Percentiles rank a stretch among this genome's conserved stretches.
Conservation (phyloP, 1,139 yeast genomes). For the Scheffersomyces illinoinensis region DNA sequence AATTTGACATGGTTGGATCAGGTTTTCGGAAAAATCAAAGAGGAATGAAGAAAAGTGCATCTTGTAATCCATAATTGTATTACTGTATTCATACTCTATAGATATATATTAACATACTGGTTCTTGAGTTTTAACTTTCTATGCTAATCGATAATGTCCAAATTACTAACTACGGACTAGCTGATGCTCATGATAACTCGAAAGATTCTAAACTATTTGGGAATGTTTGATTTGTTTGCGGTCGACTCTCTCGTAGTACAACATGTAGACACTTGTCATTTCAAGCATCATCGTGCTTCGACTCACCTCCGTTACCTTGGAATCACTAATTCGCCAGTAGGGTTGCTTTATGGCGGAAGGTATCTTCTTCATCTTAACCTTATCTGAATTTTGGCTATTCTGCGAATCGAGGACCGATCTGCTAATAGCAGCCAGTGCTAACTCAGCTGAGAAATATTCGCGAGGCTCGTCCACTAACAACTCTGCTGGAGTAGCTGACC, state of each 20-base stretch:
- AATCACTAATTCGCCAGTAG: constrained; percentile 88
- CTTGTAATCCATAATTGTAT: too few species aligned
- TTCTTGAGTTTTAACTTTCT: neutral
- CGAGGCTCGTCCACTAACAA: constrained; percentile 31
- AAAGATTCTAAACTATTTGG: neutral
- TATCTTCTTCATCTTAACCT: constrained; percentile 50
- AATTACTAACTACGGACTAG: neutral
- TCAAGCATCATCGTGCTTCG: constrained; percentile 63
- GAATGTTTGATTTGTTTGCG: constrained; percentile 16
- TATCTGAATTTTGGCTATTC: constrained; percentile 8
- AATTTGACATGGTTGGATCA: too few species aligned
- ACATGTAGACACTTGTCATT: constrained; percentile 74
- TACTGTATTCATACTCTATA: too few species aligned
- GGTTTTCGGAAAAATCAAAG: too few species aligned
- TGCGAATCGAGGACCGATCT: constrained; percentile 3
- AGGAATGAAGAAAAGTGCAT: neutral
- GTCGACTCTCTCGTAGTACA: constrained; percentile 70
- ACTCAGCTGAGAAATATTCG: constrained; percentile 15
- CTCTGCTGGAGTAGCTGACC: constrained; percentile 47
- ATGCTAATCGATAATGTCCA: neutral
- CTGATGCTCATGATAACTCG: neutral
- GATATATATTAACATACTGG: neutral
- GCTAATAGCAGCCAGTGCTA: constrained; percentile 10
- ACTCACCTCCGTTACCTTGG: constrained; percentile 65
- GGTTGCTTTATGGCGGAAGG: constrained; percentile 59